phyloP scores from a whole-genome alignment of 1,139 yeast genomes.

The Pichia norvegensis region DNA sequence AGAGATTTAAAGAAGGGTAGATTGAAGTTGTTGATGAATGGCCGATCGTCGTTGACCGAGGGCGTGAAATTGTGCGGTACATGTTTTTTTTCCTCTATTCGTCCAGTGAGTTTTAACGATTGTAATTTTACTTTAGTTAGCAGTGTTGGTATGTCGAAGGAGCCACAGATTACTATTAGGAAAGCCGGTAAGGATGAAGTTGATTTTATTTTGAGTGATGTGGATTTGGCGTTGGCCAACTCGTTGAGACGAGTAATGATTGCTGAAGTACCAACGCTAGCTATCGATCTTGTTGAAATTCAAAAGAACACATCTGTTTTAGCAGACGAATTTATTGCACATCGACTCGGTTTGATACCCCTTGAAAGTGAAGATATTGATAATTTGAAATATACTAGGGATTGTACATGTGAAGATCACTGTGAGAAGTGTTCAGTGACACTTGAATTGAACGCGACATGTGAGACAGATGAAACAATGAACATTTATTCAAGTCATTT shows the following conservation, averaged over 20 bases:
- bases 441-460: conserved; percentile 75
- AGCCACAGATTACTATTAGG: conserved; percentile 84
- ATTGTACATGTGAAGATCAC: conserved; percentile 96
- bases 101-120: no score
- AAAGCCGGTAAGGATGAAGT: conserved; percentile 80
- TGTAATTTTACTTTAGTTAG: no score
- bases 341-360: conserved; percentile 87
- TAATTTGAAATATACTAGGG: conserved; percentile 72
- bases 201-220: conserved; percentile 80
- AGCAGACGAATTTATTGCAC: conserved; percentile 94
- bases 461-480: conserved; percentile 82
- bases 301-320: conserved; percentile 88
- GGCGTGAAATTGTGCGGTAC: not conserved
- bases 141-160: conserved; percentile 25
- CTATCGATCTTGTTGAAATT: conserved; percentile 93
- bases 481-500: conserved; percentile 86
- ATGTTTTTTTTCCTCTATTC: not conserved
- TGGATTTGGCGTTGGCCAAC: conserved; percentile 87
- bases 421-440: conserved; percentile 93
- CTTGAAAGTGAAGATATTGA: conserved; percentile 80
- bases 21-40: not conserved
- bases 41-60: not conserved
- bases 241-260: conserved; percentile 86
- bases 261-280: conserved; percentile 92
- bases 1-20: not conserved